Conservation (phyloP, 805 yeast genomes). For the Nakazawaea holstii region DNA sequence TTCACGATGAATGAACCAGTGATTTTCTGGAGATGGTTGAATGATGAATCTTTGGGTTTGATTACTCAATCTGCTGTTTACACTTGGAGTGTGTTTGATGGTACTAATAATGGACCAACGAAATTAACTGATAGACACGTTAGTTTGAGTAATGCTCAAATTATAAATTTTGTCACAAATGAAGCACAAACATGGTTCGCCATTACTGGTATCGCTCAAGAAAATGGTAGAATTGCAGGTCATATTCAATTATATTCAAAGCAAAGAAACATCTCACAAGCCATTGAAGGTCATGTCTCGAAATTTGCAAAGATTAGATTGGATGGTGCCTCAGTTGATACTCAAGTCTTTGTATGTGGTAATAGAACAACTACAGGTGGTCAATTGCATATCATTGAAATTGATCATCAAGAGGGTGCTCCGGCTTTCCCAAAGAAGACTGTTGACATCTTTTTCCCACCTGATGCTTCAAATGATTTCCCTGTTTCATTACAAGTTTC, state of each 20-base stretch:
- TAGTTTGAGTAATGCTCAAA: conserved; percentile 72
- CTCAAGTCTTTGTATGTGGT: conserved; percentile 90
- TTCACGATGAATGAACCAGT: conserved; percentile 84
- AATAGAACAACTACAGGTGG: conserved; percentile 82
- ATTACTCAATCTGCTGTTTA: conserved; percentile 73
- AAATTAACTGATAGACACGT: conserved; percentile 81
- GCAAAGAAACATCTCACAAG: conserved; percentile 88
- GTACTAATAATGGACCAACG: conserved; percentile 75
- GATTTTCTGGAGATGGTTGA: conserved; percentile 93
- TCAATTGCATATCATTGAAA: conserved; percentile 87
- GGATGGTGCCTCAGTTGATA: conserved; percentile 67
- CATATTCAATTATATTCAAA: conserved; percentile 89
- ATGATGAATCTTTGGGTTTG: conserved; percentile 67
- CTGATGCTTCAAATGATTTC: conserved; percentile 93
- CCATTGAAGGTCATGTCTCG: conserved; percentile 97
- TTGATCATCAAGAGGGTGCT: conserved; percentile 82
- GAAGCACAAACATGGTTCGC: conserved; percentile 87
- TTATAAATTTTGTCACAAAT: conserved; percentile 85
- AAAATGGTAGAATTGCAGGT: conserved; percentile 91
- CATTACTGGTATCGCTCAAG: conserved; percentile 90
- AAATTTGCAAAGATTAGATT: conserved; percentile 74
- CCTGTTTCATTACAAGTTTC: conserved; percentile 90
- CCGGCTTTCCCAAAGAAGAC: conserved; percentile 87
- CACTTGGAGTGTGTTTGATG: conserved; percentile 81
- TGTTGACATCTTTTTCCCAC: conserved; percentile 92